Base-by-base conservation (phyloP, 192 early-diverging fungal genomes). In the Dispira parvispora region DNA sequence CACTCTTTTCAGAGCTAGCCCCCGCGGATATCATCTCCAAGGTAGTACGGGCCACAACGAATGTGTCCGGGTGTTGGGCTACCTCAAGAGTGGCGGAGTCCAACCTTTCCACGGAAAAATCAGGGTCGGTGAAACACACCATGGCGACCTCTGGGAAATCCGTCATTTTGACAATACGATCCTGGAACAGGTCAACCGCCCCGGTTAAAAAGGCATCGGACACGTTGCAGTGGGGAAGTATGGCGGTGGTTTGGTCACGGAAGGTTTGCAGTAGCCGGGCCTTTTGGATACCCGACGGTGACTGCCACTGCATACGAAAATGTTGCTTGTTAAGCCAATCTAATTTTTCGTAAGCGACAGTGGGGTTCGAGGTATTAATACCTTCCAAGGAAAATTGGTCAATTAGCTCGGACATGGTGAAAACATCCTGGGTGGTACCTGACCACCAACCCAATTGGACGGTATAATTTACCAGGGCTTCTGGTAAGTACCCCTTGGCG, bases 401-500 rank as follows among this genome's bases (percentile, higher is more conserved):
- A 10, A 78, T 73, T 23, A 85, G 63, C 45, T 82, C 81, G n/a
- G 74, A 49, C 61, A 90, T 68, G 25, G 78, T 72, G 64, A 81
- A 84, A 3, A 92, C 69, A 46, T 88, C 85, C 45, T 86, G 78
- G 3, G 74, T 65, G 0, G 68, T 62, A 20, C 71, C 73, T 2
- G 81, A 75, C 8, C 78, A 78, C 89, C 90, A 94, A 38, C 94
- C 91, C 18, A 94, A 67, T 32, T 90, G 72, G 6, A 89, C 91
- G 4, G 86, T 82, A 70, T 92, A 94, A 71, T 94, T 97, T 25
- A 88, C 77, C 11, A 97, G 69, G 0, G 91, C 85, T 64, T 88
- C 81, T 0, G 91, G 88, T 18, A 91, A 69, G 65, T 90, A 93
- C 1, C 94, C 91, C 25, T 79, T 81, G 50, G 82, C 81, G 20